These are phyloP conservation scores for Aphanoascus verrucosus DNA, from an alignment of 2,329 filamentous ascomycete genomes.

Conservation along the genomic window DNA sequence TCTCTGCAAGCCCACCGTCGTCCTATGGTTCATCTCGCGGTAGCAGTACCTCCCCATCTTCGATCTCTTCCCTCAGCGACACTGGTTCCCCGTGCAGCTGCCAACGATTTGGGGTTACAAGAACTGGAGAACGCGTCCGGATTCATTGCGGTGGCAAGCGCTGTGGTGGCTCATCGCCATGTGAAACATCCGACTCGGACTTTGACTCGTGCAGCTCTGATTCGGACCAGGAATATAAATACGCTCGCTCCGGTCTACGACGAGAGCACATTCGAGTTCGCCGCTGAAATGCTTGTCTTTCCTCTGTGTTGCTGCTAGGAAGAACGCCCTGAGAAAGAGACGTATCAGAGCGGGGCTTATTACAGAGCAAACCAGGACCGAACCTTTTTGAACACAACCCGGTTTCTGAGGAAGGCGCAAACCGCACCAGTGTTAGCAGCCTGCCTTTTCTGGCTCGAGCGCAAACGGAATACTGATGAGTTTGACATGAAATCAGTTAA, in stretches of 20 bases:
- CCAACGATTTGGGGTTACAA: constrained; percentile 93
- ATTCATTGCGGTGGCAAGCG: constrained; percentile 85
- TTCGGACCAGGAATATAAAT: constrained; percentile 31
- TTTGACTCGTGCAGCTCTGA: constrained; percentile 60
- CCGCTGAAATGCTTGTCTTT: constrained; percentile 23
- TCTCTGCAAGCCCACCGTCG: constrained; percentile 63
- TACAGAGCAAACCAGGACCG: neutral
- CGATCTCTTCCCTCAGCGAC: constrained; percentile 56
- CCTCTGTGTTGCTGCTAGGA: neutral
- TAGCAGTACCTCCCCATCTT: constrained; percentile 44
- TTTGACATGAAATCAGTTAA: too few species aligned
- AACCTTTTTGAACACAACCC: too few species aligned
- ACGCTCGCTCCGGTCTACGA: constrained; percentile 26
- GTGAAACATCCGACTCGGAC: constrained; percentile 37
- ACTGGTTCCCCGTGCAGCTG: constrained; percentile 62
- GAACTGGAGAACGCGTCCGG: constrained; percentile 84
- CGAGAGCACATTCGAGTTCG: constrained; percentile 33
- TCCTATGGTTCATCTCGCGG: constrained; percentile 67
- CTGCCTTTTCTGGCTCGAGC: too few species aligned
- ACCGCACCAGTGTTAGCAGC: too few species aligned
- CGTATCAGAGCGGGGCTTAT: neutral
- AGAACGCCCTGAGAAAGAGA: neutral
- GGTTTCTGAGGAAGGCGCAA: too few species aligned
- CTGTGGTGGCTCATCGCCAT: constrained; percentile 59
- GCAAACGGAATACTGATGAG: too few species aligned